Percentiles rank a stretch among this genome's conserved stretches.
These are phyloP conservation scores for Calonectria leucothoes DNA, from an alignment of 2,329 filamentous ascomycete genomes.

Conservation along the genomic window DNA sequence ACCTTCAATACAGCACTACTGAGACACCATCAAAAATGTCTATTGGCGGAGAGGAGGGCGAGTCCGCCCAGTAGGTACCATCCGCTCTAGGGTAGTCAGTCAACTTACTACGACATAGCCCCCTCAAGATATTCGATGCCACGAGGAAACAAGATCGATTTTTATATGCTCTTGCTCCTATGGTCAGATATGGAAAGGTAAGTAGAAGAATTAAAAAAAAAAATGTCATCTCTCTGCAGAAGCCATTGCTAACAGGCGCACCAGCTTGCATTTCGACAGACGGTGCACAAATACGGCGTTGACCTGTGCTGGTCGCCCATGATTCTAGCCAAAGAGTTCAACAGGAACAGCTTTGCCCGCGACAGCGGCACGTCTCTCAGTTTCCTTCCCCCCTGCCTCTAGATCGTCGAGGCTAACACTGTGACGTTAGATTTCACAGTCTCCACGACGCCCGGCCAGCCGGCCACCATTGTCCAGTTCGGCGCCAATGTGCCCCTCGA, in stretches of 20 bases:
- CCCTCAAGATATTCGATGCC: conserved; percentile 69
- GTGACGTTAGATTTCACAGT: conserved; percentile 67
- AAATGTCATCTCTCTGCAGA: too few species aligned
- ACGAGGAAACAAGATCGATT: conserved; percentile 64
- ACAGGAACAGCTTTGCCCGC: conserved; percentile 68
- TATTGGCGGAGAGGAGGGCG: conserved; percentile 23
- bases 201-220: neutral
- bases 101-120: conserved; percentile 52
- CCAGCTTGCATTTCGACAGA: conserved; percentile 76
- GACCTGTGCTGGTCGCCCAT: conserved; percentile 80
- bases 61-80: conserved; percentile 37
- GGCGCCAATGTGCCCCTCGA: conserved; percentile 72
- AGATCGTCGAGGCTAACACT: neutral
- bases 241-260: conserved; percentile 24
- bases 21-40: conserved; percentile 26
- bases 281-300: conserved; percentile 71
- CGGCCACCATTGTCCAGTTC: conserved; percentile 75
- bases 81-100: conserved; percentile 33
- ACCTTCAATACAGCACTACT: neutral
- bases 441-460: conserved; percentile 62
- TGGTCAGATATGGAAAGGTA: conserved; percentile 74
- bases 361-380: conserved; percentile 62
- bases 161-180: conserved; percentile 72
- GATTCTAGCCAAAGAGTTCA: conserved; percentile 77
- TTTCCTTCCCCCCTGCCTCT: accelerated